Evolutionary conservation across 805 yeast species (phyloP).

Genomic region (Helenozyma baotianmanensis): DNA sequence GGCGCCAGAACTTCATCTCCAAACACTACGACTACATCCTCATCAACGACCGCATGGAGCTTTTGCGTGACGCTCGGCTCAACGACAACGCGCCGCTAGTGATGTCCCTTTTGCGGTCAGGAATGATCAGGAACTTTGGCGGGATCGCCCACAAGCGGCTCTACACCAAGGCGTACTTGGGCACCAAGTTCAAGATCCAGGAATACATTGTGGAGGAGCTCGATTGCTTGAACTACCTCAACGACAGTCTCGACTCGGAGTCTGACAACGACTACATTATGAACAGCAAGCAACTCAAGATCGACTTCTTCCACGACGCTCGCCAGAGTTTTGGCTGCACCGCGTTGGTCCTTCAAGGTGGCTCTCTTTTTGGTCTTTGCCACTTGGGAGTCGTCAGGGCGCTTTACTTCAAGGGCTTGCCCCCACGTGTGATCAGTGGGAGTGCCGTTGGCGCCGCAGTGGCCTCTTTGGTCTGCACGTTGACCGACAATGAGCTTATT

Average conservation of each 20-base stretch:
- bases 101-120: constrained; percentile 70
- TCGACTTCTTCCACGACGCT: constrained; percentile 79
- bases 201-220: constrained; percentile 78
- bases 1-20: constrained; percentile 84
- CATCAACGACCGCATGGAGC: constrained; percentile 67
- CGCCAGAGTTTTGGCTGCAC: constrained; percentile 86
- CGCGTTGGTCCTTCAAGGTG: constrained; percentile 89
- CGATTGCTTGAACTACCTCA: constrained; percentile 57
- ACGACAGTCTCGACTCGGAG: constrained; percentile 35
- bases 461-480: constrained; percentile 77
- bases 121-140: constrained; percentile 85
- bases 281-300: constrained; percentile 53
- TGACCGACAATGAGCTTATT: constrained; percentile 60
- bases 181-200: constrained; percentile 86
- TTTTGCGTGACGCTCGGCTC: constrained; percentile 57
- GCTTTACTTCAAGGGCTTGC: constrained; percentile 62
- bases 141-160: constrained; percentile 77
- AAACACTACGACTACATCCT: constrained; percentile 79
- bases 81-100: constrained; percentile 53
- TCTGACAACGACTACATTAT: constrained; percentile 31
- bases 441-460: constrained; percentile 93
- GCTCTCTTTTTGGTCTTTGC: constrained; percentile 88
- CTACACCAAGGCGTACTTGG: constrained; percentile 77
- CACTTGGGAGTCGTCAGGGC: constrained; percentile 92
- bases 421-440: constrained; percentile 86